A percentile compares a stretch with the other conserved stretches of the same genome.
phyloP scores from a whole-genome alignment of 768 basidiomycete species.

The Fomitopsis serialis region DNA sequence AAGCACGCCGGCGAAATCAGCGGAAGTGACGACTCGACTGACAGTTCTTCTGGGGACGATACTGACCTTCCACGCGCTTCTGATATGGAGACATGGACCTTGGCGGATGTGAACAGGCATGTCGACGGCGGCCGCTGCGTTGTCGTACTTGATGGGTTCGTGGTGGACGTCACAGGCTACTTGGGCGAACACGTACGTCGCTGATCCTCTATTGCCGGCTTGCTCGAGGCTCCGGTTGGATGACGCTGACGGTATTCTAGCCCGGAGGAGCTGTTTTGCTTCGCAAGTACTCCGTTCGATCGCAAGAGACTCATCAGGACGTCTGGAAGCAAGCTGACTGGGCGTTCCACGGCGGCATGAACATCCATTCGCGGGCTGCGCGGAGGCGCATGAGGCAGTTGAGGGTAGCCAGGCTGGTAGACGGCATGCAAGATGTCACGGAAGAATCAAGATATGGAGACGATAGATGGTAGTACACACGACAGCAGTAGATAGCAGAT shows the following conservation, averaged over 20 bases:
- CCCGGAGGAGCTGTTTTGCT: constrained; percentile 58
- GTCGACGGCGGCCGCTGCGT: constrained; percentile 34
- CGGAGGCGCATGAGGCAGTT: constrained; percentile 42
- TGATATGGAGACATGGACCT: constrained; percentile 38
- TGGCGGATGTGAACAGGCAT: constrained; percentile 32
- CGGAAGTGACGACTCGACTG: neutral
- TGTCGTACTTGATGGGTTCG: constrained; percentile 53
- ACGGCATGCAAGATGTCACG: neutral
- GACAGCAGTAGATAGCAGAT: no score
- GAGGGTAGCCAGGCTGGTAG: constrained; percentile 37
- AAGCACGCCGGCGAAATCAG: constrained; percentile 22
- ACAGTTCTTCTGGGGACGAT: constrained; percentile 10
- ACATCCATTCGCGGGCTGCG: constrained; percentile 63
- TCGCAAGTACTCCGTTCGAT: constrained; percentile 39
- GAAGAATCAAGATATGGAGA: neutral
- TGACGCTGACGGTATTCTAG: constrained; percentile 27
- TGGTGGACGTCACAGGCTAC: constrained; percentile 58
- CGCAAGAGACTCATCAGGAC: constrained; percentile 4
- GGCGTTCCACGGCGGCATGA: constrained; percentile 70
- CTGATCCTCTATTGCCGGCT: neutral
- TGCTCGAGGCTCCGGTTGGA: neutral
- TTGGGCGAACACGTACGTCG: constrained; percentile 60
- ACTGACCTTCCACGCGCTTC: constrained; percentile 18
- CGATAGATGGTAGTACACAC: neutral
- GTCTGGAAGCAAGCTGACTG: constrained; percentile 44